Evolutionary conservation across 1,139 yeast genomes (phyloP).

Genomic region (Blastobotrys indianensis): DNA sequence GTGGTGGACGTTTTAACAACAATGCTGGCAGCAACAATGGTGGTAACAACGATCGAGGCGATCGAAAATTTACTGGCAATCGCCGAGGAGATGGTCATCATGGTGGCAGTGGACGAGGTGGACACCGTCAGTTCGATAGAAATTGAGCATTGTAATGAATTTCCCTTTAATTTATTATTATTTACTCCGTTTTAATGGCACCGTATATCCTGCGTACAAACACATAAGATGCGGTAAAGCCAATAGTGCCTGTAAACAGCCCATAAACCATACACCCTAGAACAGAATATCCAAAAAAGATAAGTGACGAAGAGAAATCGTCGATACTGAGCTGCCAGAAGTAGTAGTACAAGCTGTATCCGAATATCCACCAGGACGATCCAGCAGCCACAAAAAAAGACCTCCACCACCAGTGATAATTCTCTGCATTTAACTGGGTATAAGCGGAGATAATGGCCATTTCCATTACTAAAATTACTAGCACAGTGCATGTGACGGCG

Average conservation of each 20-base stretch:
- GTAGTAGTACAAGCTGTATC: conserved; percentile 65
- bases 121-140: background rate
- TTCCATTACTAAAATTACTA: conserved; percentile 61
- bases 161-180: conserved; percentile 1
- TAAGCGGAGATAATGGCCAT: conserved; percentile 70
- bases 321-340: conserved; percentile 29
- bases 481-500: conserved; percentile 52
- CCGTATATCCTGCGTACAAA: conserved; percentile 56
- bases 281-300: conserved; percentile 68
- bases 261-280: conserved; percentile 60
- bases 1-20: conserved; percentile 21
- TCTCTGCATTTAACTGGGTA: conserved; percentile 53
- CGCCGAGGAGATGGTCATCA: conserved; percentile 13
- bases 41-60: conserved; percentile 10
- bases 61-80: conserved; percentile 29
- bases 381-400: conserved; percentile 69
- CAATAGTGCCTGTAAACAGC: conserved; percentile 70
- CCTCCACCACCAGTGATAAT: conserved; percentile 81
- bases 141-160: background rate
- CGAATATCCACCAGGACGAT: conserved; percentile 61
- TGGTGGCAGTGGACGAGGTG: background rate
- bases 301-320: conserved; percentile 63
- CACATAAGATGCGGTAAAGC: conserved; percentile 56
- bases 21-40: conserved; percentile 15
- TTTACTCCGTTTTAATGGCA: conserved; percentile 49